Evolutionary conservation across 768 basidiomycete genomes (phyloP), one percentile per base, ranked within the genome.

Genomic region (Fomitopsis serialis): DNA sequence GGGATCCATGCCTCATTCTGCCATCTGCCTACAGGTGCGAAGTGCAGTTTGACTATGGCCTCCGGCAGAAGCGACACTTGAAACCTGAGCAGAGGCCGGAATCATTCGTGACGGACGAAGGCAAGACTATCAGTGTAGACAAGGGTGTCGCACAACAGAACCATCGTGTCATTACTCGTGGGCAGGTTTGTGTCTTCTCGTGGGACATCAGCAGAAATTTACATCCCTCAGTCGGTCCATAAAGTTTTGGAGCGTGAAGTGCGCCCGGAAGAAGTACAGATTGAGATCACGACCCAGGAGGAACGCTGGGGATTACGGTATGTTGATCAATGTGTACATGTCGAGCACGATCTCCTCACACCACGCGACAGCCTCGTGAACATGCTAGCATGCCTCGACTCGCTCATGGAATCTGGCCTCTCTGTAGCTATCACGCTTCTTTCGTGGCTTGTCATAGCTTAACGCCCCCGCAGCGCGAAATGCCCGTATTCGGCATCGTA

Each of bases 231-330:
- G 85, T 78, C 76, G 22, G 78, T 95, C 3, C 93, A 96, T 67
- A 85, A 85, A 58, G 73, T 77, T 46, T 73, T 96, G 21, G 91
- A 96, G 65, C 75, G 77, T 17, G 87, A 93, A 66, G 70, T 93
- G 15, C 75, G 74, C 46, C 75, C 82, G 0, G 77, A 81, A 50
- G 78, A 81, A 56, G 54, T 87, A 24, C 22, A 68, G 17, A 80
- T 95, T 2, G 66, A 68, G 1, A 64, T 79, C 12, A 67, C 65
- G 0, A 80, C 78, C 0, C 61, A 74, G 2, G 92, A 92, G 68
- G 89, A 94, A 54, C 75, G 74, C 23, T 95, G 92, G 87, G 92
- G 79, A 13, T 65, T 90, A 53, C 77, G 85, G 91, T 87, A 59
- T 48, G 76, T 62, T 42, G 11, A 54, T 37, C 19, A 6, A 40